Conservation (phyloP, 2,329 filamentous ascomycete genomes). For the Stemphylium beticola region DNA sequence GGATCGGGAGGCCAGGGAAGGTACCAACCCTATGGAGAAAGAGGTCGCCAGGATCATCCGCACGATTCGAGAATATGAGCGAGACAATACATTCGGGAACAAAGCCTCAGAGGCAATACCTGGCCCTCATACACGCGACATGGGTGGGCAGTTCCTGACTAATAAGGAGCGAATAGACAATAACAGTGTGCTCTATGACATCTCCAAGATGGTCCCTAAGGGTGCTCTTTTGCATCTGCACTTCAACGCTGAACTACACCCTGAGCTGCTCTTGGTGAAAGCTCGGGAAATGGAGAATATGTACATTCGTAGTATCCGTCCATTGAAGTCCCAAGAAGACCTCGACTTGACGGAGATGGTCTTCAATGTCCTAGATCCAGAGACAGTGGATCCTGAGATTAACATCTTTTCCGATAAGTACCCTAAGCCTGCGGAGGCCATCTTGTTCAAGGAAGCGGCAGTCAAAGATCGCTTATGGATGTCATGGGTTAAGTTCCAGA, state of each 20-base stretch:
- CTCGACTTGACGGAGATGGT: conserved; percentile 65
- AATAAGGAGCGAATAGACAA: conserved; percentile 54
- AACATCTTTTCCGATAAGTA: conserved; percentile 61
- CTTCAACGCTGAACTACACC: conserved; percentile 75
- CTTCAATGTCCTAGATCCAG: conserved; percentile 59
- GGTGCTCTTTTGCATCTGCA: conserved; percentile 76
- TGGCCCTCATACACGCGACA: conserved; percentile 34
- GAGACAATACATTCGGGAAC: conserved; percentile 51
- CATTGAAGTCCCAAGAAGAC: conserved; percentile 52
- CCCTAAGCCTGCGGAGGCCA: conserved; percentile 19
- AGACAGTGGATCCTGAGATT: conserved; percentile 29
- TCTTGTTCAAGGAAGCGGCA: conserved; percentile 23
- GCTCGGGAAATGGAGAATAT: conserved; percentile 61
- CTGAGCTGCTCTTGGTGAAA: conserved; percentile 65
- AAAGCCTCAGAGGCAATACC: conserved; percentile 52
- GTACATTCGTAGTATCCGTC: conserved; percentile 69
- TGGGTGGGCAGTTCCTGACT: conserved; percentile 56
- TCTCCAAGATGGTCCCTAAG: conserved; percentile 69
- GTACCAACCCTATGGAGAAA: conserved; percentile 22
- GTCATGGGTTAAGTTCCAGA: conserved; percentile 54
- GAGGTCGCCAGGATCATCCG: conserved; percentile 45
- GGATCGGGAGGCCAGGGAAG: conserved; percentile 41
- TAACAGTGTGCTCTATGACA: conserved; percentile 62
- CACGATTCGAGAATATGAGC: conserved; percentile 52
- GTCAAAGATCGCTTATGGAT: conserved; percentile 46